Conservation (phyloP, 352 stramenopile genomes). For the Phytophthora gonapodyides region DNA sequence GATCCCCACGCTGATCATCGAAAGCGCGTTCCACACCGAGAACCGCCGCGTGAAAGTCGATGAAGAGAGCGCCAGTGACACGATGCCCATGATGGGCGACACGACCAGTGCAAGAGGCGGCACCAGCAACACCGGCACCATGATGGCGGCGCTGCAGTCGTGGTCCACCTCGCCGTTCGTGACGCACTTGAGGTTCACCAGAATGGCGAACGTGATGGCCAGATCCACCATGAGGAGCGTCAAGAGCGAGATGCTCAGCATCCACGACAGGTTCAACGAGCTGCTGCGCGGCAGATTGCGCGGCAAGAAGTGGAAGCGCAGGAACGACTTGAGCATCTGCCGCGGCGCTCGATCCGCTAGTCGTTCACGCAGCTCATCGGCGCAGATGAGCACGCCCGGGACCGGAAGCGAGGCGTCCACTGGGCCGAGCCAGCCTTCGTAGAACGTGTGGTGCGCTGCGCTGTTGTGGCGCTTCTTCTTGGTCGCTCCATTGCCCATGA, state of each 20-base stretch:
- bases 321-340: conserved; percentile 47
- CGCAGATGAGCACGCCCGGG: conserved; percentile 69
- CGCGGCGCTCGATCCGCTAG: conserved; percentile 46
- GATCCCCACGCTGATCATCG: conserved; percentile 75
- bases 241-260: conserved; percentile 67
- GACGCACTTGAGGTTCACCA: conserved; percentile 83
- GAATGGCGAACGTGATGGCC: conserved; percentile 78
- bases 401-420: conserved; percentile 77
- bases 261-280: conserved; percentile 66
- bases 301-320: conserved; percentile 56
- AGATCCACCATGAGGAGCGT: conserved; percentile 76
- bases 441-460: conserved; percentile 49
- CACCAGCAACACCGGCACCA: conserved; percentile 72
- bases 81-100: conserved; percentile 75
- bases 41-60: conserved; percentile 72
- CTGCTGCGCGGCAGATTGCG: conserved; percentile 60
- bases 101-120: conserved; percentile 72
- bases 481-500: conserved; percentile 26
- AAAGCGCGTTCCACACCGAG: conserved; percentile 80
- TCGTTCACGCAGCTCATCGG: conserved; percentile 68
- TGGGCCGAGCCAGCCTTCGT: conserved; percentile 72
- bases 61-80: conserved; percentile 72
- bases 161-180: conserved; percentile 71
- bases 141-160: conserved; percentile 72
- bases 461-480: conserved; percentile 34